Conservation (phyloP, 1,284 basidiomycete species). For the Meira miltonrushii region DNA sequence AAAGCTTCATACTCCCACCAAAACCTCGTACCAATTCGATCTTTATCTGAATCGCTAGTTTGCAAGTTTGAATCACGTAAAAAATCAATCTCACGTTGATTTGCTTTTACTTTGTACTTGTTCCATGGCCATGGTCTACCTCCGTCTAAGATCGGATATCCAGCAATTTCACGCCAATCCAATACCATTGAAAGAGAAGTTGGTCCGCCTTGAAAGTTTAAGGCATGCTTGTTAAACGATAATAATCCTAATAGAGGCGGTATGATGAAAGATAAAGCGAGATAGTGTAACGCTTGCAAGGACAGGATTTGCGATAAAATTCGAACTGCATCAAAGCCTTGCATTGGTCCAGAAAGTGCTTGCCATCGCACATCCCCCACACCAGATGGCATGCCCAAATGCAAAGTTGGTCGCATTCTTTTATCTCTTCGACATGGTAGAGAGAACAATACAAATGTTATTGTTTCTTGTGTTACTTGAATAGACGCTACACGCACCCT, state of each 20-base stretch:
- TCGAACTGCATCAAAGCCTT: constrained; percentile 24
- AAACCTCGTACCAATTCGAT: neutral
- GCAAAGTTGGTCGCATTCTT: constrained; percentile 3
- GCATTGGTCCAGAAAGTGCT: constrained; percentile 14
- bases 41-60: constrained; percentile 2
- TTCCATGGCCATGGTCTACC: constrained; percentile 1
- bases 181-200: constrained; percentile 85
- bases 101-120: neutral
- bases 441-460: neutral
- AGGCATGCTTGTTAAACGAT: constrained; percentile 51
- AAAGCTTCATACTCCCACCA: neutral
- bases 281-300: constrained; percentile 85
- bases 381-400: neutral
- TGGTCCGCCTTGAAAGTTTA: constrained; percentile 79
- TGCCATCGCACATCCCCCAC: constrained; percentile 1
- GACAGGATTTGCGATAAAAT: constrained; percentile 63
- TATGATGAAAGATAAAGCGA: constrained; percentile 69
- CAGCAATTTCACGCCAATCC: constrained; percentile 94
- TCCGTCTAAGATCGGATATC: constrained; percentile 58
- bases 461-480: too few species aligned
- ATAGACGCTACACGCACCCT: too few species aligned
- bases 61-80: neutral
- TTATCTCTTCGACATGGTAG: neutral
- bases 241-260: neutral
- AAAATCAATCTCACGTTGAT: neutral